Percentiles rank a stretch among this genome's conserved stretches.
Evolutionary conservation across 192 early-diverging fungal species (phyloP).

Genomic region (Coemansia sp.): DNA sequence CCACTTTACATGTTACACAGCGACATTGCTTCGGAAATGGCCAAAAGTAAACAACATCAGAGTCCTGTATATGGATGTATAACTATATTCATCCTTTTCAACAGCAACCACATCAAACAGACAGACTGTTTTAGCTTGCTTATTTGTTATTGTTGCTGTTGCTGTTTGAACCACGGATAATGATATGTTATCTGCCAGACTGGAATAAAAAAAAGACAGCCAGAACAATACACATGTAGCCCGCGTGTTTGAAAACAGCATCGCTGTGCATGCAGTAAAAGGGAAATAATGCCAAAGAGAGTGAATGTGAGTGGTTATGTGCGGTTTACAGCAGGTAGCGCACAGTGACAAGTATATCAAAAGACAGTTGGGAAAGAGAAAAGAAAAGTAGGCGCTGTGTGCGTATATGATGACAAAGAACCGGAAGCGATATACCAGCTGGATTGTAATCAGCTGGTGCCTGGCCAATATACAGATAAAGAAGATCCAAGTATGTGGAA

Average conservation of each 20-base stretch:
- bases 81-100: no score
- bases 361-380: not conserved
- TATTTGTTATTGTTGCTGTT: no score
- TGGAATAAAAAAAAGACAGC: conserved; percentile 15
- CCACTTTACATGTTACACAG: no score
- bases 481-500: not conserved
- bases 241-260: not conserved
- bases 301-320: not conserved
- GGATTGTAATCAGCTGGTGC: no score
- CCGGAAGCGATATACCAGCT: not conserved
- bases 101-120: no score
- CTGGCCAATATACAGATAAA: not conserved
- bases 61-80: no score
- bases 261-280: not conserved
- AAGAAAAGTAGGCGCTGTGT: not conserved
- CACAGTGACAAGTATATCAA: not conserved
- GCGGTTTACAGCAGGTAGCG: not conserved
- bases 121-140: no score
- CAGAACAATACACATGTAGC: not conserved
- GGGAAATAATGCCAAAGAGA: not conserved
- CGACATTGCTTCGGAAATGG: no score
- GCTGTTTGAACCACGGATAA: no score
- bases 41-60: no score
- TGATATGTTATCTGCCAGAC: not conserved
- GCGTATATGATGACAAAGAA: not conserved